Evolutionary conservation across 805 yeast genomes (phyloP).

Genomic region (Clavispora vitiphila): DNA sequence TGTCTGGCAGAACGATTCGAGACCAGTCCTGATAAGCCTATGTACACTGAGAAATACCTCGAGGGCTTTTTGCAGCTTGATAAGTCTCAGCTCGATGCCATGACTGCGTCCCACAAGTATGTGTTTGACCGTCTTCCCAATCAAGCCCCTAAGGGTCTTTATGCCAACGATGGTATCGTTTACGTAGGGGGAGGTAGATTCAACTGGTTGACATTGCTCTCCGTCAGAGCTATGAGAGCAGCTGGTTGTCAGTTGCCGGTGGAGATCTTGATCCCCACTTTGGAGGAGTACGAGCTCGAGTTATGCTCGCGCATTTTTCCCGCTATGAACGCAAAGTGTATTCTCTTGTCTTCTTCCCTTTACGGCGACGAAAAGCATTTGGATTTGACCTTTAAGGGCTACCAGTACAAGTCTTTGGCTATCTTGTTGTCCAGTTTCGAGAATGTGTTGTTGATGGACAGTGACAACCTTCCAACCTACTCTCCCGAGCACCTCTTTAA

Average conservation of each 20-base stretch:
- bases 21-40: conserved; percentile 25
- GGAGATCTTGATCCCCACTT: conserved; percentile 73
- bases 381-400: conserved; percentile 33
- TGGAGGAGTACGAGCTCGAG: conserved; percentile 65
- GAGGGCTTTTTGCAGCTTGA: conserved; percentile 44
- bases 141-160: conserved; percentile 29
- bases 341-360: conserved; percentile 31
- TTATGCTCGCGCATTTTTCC: conserved; percentile 40
- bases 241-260: conserved; percentile 69
- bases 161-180: conserved; percentile 51
- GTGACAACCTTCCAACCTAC: conserved; percentile 69
- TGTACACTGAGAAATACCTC: conserved; percentile 52
- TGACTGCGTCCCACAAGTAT: conserved; percentile 43
- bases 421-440: conserved; percentile 50
- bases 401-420: conserved; percentile 41
- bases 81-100: conserved; percentile 35
- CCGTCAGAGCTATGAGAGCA: conserved; percentile 60
- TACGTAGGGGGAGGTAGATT: conserved; percentile 79
- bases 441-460: conserved; percentile 65
- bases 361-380: conserved; percentile 17
- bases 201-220: conserved; percentile 64
- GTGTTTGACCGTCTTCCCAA: conserved; percentile 45
- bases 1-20: conserved; percentile 24
- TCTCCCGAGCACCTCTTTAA: conserved; percentile 59
- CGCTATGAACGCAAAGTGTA: conserved; percentile 34